phyloP scores from a whole-genome alignment of 192 early-diverging fungal genomes.

The Backusella parvicylindrica region DNA sequence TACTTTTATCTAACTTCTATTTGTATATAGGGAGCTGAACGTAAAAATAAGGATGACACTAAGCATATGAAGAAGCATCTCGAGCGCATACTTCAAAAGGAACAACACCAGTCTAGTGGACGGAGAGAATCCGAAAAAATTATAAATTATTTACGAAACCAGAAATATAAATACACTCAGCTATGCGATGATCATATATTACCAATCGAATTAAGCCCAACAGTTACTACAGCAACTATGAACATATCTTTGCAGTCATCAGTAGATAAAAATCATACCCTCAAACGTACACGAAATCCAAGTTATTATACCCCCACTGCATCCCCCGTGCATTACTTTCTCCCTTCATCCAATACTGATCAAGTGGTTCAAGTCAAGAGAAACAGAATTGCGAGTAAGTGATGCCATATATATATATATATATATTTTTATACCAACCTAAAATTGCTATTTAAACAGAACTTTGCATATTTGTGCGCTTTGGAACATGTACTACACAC shows the following conservation, averaged over 20 bases:
- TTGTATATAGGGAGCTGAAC: slow-evolving; percentile 57
- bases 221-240: background rate
- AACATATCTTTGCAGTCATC: background rate
- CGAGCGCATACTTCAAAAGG: slow-evolving; percentile 46
- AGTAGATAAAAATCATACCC: background rate
- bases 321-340: background rate
- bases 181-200: background rate
- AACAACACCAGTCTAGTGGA: slow-evolving; percentile 35
- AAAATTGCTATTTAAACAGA: slow-evolving; percentile 15
- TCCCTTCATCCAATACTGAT: background rate
- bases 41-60: slow-evolving; percentile 75
- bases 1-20: background rate
- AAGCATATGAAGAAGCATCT: slow-evolving; percentile 63
- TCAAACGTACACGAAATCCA: background rate
- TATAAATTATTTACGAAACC: background rate
- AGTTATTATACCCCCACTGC: background rate
- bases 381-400: slow-evolving; percentile 33
- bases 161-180: background rate
- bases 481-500: slow-evolving; percentile 50
- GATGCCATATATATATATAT: background rate
- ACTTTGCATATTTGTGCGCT: slow-evolving; percentile 55
- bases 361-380: slow-evolving; percentile 5
- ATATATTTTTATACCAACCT: background rate
- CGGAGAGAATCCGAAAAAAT: background rate
- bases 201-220: background rate